Conservation (phyloP, 2,329 filamentous ascomycete species). For the Trichoderma sp. region DNA sequence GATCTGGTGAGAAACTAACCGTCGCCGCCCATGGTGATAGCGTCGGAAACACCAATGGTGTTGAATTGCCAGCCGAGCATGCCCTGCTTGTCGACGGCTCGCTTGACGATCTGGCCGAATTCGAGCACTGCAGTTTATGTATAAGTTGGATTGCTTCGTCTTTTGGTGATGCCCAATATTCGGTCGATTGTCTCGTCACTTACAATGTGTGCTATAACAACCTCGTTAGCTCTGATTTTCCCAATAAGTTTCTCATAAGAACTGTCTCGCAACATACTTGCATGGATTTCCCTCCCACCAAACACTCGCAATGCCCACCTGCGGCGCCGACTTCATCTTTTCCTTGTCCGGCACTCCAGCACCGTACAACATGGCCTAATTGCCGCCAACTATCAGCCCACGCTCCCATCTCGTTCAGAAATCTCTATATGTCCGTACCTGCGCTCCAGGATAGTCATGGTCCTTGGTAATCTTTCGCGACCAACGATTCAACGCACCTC, state of each 20-base stretch:
- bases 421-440: slow-evolving; percentile 49
- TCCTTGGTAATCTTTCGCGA: slow-evolving; percentile 77
- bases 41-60: slow-evolving; percentile 84
- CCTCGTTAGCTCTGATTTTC: not conserved
- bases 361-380: slow-evolving; percentile 87
- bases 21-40: slow-evolving; percentile 93
- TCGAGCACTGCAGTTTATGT: slow-evolving; percentile 62
- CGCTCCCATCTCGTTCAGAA: not conserved
- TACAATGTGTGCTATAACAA: slow-evolving; percentile 41
- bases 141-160: not conserved
- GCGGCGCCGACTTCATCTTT: slow-evolving; percentile 85
- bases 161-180: not conserved
- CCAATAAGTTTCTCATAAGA: too few species aligned
- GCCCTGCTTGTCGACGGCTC: slow-evolving; percentile 71
- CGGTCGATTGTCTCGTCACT: slow-evolving; percentile 25
- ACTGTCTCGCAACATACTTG: slow-evolving; percentile 61
- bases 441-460: slow-evolving; percentile 89
- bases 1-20: slow-evolving; percentile 45
- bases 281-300: slow-evolving; percentile 99
- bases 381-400: not conserved
- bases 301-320: slow-evolving; percentile 86
- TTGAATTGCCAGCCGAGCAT: slow-evolving; percentile 97
- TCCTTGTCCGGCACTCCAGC: slow-evolving; percentile 81
- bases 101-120: slow-evolving; percentile 84
- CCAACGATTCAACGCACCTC: slow-evolving; percentile 73